phyloP scores from a whole-genome alignment of 805 yeast species.

The Starmerella bacillaris region DNA sequence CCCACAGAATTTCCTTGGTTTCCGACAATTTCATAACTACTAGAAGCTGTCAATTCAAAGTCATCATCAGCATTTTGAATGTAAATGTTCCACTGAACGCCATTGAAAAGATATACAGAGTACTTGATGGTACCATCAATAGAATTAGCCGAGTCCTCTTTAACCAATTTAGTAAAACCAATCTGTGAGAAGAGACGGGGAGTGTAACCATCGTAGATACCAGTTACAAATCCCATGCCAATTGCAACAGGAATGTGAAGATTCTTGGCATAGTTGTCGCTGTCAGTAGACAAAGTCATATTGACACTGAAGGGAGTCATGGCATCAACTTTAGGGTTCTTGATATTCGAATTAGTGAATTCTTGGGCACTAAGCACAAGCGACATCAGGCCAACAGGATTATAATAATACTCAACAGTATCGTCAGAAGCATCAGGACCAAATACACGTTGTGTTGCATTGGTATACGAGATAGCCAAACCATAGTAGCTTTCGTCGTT shows the following conservation, averaged over 20 bases:
- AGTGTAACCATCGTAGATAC: conserved; percentile 31
- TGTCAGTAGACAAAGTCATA: conserved; percentile 25
- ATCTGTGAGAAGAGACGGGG: conserved; percentile 31
- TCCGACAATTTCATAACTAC: conserved; percentile 25
- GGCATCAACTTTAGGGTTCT: conserved; percentile 23
- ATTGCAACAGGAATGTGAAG: conserved; percentile 44
- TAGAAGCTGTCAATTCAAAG: conserved; percentile 23
- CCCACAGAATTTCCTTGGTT: conserved; percentile 17
- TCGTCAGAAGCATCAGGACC: conserved; percentile 29
- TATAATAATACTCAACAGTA: conserved; percentile 32
- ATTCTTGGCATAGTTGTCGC: conserved; percentile 7
- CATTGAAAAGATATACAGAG: conserved; percentile 26
- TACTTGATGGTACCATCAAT: conserved; percentile 24
- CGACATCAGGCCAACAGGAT: conserved; percentile 40
- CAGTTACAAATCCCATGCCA: conserved; percentile 72
- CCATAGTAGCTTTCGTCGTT: conserved; percentile 31
- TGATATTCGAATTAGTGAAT: conserved; percentile 24
- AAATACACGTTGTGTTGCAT: conserved; percentile 28
- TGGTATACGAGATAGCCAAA: conserved; percentile 43
- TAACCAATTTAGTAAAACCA: conserved; percentile 28
- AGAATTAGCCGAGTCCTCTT: conserved; percentile 16
- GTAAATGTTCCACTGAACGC: conserved; percentile 35
- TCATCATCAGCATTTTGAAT: conserved; percentile 26
- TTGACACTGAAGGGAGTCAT: conserved; percentile 36
- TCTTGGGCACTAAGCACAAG: conserved; percentile 37